Conservation (phyloP, 768 basidiomycete genomes). For the Lyophyllum decastes region DNA sequence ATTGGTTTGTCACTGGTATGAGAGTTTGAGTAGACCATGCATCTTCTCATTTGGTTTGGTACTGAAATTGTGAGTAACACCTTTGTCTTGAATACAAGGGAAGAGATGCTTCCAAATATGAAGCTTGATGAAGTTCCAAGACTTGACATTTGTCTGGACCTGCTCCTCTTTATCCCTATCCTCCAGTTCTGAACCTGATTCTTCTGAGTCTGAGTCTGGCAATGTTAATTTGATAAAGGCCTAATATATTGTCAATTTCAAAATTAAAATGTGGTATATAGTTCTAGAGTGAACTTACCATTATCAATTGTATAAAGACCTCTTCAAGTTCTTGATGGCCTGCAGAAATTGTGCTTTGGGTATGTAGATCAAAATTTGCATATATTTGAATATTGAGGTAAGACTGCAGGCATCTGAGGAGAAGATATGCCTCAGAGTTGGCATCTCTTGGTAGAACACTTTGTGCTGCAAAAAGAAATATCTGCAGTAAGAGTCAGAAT, state of each 20-base stretch:
- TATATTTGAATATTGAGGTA: slow-evolving; percentile 6
- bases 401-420: not conserved
- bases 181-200: not conserved
- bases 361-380: slow-evolving; percentile 9
- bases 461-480: not conserved
- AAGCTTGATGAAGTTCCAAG: slow-evolving; percentile 36
- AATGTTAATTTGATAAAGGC: not conserved
- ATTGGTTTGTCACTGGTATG: not conserved
- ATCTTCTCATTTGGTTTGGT: slow-evolving; percentile 34
- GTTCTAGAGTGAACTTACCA: slow-evolving; percentile 15
- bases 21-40: not conserved
- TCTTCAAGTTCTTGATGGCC: slow-evolving; percentile 18
- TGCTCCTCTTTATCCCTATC: slow-evolving; percentile 26
- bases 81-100: slow-evolving; percentile 30
- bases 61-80: slow-evolving; percentile 27
- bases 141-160: slow-evolving; percentile 20
- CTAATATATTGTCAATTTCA: not conserved
- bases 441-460: not conserved
- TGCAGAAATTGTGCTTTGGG: not conserved
- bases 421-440: not conserved
- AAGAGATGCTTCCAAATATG: slow-evolving; percentile 32
- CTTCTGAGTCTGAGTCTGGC: slow-evolving; percentile 19
- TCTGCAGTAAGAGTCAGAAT: not conserved
- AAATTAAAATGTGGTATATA: too few species aligned
- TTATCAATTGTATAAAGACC: slow-evolving; percentile 17